phyloP scores from a whole-genome alignment of 2,329 filamentous ascomycete genomes.

The Ophiostoma australiae region DNA sequence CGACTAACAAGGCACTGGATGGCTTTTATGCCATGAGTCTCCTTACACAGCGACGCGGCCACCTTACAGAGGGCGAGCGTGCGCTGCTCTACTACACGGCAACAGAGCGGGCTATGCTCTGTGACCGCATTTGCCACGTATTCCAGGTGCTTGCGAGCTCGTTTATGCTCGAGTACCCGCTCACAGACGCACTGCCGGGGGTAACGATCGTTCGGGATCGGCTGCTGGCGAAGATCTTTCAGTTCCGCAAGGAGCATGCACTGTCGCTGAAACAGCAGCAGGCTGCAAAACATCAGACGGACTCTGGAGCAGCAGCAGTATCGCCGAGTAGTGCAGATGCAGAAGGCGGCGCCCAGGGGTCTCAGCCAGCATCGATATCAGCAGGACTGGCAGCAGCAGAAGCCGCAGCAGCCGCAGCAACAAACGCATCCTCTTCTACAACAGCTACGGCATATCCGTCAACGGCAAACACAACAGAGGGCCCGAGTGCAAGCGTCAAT shows the following conservation, averaged over 20 bases:
- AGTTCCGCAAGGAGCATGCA: conserved; percentile 68
- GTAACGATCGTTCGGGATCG: conserved; percentile 76
- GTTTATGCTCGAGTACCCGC: conserved; percentile 88
- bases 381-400: not conserved
- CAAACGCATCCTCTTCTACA: not conserved
- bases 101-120: conserved; percentile 73
- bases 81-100: conserved; percentile 74
- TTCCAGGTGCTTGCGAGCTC: conserved; percentile 81
- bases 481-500: conserved; percentile 30
- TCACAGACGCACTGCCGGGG: conserved; percentile 82
- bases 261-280: conserved; percentile 9
- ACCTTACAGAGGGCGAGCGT: conserved; percentile 72
- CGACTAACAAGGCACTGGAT: conserved; percentile 80
- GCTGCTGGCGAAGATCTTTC: conserved; percentile 79
- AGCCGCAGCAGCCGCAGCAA: not conserved
- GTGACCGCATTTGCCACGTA: conserved; percentile 85
- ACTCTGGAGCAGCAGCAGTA: not conserved
- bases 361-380: conserved; percentile 3
- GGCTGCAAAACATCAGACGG: not conserved
- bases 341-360: not conserved
- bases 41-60: conserved; percentile 74
- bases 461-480: not conserved
- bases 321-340: not conserved
- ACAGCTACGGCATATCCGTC: not conserved
- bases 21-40: conserved; percentile 96